Percentiles rank a stretch among this genome's conserved stretches.
These are phyloP conservation scores for Anthracocystis setariae DNA, from an alignment of 1,284 basidiomycete genomes.

Conservation along the genomic window DNA sequence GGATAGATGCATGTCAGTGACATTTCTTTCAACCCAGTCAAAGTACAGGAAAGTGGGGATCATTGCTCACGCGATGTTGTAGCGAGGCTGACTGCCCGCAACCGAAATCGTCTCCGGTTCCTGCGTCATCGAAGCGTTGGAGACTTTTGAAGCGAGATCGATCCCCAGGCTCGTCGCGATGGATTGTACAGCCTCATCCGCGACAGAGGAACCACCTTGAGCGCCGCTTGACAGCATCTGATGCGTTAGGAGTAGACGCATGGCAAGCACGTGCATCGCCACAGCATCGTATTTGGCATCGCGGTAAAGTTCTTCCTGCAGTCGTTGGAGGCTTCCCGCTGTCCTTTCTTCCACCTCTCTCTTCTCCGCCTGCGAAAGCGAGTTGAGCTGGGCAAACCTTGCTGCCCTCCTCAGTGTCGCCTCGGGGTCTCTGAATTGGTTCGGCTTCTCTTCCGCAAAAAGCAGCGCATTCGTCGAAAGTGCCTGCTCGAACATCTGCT, in stretches of 20 bases:
- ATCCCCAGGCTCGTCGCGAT: conserved; percentile 24
- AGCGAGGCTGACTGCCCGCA: conserved; percentile 29
- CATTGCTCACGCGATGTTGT: conserved; percentile 50
- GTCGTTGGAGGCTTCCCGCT: conserved; percentile 7
- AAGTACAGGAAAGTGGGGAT: background rate
- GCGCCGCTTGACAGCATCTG: background rate
- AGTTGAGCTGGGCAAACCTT: conserved; percentile 10
- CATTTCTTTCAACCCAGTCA: conserved; percentile 2
- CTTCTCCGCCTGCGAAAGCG: conserved; percentile 2
- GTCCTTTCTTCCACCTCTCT: conserved; percentile 5
- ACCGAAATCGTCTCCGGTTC: conserved; percentile 1
- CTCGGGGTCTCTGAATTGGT: conserved; percentile 58
- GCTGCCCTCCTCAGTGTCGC: conserved; percentile 43
- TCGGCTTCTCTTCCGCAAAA: conserved; percentile 54
- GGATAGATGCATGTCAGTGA: conserved; percentile 9
- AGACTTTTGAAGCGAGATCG: conserved; percentile 9
- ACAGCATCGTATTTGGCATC: conserved; percentile 14
- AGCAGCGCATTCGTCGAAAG: conserved; percentile 35
- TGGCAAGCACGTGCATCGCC: conserved; percentile 30
- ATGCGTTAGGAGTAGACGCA: conserved; percentile 24
- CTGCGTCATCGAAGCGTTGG: background rate
- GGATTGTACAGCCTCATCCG: conserved; percentile 6
- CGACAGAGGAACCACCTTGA: too few species aligned
- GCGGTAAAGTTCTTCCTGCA: conserved; percentile 3
- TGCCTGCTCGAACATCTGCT: conserved; percentile 32